phyloP scores from a whole-genome alignment of 2,329 filamentous ascomycete genomes.

The Fusarium buxicola region DNA sequence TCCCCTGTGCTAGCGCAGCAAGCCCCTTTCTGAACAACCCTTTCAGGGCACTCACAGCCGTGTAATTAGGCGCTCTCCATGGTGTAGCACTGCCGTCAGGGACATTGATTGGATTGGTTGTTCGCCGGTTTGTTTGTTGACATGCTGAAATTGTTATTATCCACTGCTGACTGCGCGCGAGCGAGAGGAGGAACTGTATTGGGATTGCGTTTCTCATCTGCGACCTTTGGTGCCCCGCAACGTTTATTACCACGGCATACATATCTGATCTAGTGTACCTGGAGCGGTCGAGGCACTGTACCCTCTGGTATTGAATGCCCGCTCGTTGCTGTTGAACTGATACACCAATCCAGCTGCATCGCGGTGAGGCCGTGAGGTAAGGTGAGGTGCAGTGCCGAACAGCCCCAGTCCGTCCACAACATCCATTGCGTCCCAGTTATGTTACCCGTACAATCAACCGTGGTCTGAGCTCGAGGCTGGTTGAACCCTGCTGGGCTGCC shows the following conservation, averaged over 20 bases:
- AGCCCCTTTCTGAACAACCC: conserved; percentile 39
- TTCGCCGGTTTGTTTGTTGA: conserved; percentile 42
- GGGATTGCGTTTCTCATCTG: conserved; percentile 41
- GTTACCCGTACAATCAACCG: conserved; percentile 22
- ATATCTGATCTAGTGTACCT: conserved; percentile 31
- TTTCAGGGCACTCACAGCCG: conserved; percentile 27
- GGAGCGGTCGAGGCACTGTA: conserved; percentile 26
- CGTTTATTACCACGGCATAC: conserved; percentile 31
- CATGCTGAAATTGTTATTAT: conserved; percentile 46
- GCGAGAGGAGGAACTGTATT: conserved; percentile 25
- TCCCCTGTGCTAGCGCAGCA: conserved; percentile 41
- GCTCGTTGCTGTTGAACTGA: not conserved
- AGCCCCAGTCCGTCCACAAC: conserved; percentile 21
- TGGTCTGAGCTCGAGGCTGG: conserved; percentile 29
- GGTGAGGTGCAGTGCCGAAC: conserved; percentile 36
- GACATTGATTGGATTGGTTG: conserved; percentile 40
- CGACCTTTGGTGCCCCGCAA: conserved; percentile 34
- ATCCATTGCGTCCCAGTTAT: conserved; percentile 8
- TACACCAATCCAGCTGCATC: not conserved
- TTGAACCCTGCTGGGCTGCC: conserved; percentile 33
- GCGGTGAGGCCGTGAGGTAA: conserved; percentile 6
- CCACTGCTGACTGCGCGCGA: conserved; percentile 36
- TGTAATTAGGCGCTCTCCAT: conserved; percentile 41
- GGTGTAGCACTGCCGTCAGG: conserved; percentile 21
- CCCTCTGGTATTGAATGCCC: conserved; percentile 23